Evolutionary conservation across 1,139 yeast genomes (phyloP).

Genomic region (Taphrina sp.): DNA sequence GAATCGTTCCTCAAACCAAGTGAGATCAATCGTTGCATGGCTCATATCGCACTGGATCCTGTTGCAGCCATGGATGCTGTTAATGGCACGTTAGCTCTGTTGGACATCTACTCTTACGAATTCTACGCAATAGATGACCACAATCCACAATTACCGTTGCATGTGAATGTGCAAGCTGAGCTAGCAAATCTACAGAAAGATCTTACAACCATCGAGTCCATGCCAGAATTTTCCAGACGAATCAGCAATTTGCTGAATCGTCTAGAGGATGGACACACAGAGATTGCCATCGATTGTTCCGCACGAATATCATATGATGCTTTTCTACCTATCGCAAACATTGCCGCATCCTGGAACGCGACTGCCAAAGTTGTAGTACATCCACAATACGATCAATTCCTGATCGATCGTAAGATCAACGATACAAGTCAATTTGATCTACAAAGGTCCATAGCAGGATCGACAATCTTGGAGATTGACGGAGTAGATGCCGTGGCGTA

Average conservation of each 20-base stretch:
- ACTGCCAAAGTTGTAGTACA: slow-evolving; percentile 3
- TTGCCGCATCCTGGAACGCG: background rate
- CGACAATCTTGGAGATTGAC: slow-evolving; percentile 2
- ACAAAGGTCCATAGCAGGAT: slow-evolving; percentile 17
- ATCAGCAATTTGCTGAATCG: slow-evolving; percentile 1
- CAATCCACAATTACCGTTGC: slow-evolving; percentile 5
- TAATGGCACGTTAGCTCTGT: background rate
- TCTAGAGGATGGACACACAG: slow-evolving; percentile 24
- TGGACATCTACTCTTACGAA: slow-evolving; percentile 18
- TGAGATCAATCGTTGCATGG: slow-evolving; percentile 9
- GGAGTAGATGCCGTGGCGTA: slow-evolving; percentile 3
- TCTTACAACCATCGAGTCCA: background rate
- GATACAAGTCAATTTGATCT: slow-evolving; percentile 6
- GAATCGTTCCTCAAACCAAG: slow-evolving; percentile 7
- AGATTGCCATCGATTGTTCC: slow-evolving; percentile 6
- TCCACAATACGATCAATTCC: slow-evolving; percentile 15
- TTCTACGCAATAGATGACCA: background rate
- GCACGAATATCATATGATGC: slow-evolving; percentile 13
- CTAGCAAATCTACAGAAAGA: background rate
- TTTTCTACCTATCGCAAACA: slow-evolving; percentile 7
- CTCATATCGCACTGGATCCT: slow-evolving; percentile 3
- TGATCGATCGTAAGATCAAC: slow-evolving; percentile 15
- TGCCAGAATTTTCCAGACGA: slow-evolving; percentile 10
- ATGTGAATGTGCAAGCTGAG: background rate
- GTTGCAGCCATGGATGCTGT: slow-evolving; percentile 10